Percentiles rank a stretch among this genome's conserved stretches.
These are phyloP conservation scores for Lachnellula willkommii DNA, from an alignment of 2,329 filamentous ascomycete species.

Conservation along the genomic window DNA sequence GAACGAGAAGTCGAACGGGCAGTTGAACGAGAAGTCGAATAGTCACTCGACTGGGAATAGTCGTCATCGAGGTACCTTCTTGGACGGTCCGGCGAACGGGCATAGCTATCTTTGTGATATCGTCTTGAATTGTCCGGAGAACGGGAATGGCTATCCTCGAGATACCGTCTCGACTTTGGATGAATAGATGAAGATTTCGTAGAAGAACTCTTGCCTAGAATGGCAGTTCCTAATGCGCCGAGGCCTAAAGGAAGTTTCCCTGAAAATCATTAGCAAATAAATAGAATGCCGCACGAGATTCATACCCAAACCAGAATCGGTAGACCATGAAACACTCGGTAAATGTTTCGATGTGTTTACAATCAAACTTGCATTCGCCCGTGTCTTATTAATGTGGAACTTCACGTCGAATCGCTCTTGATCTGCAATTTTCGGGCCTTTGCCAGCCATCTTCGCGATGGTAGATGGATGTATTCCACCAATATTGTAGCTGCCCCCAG, in stretches of 20 bases:
- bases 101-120: too few species aligned
- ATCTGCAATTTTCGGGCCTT: background rate
- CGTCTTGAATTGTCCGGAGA: too few species aligned
- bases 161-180: too few species aligned
- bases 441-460: background rate
- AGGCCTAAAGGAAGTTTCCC: background rate
- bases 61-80: too few species aligned
- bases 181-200: too few species aligned
- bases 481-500: background rate
- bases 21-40: too few species aligned
- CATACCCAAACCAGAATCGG: background rate
- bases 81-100: too few species aligned
- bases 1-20: too few species aligned
- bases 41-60: too few species aligned
- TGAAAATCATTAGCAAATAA: background rate
- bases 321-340: background rate
- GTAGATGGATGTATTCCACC: background rate
- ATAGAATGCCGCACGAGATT: background rate
- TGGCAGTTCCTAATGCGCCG: background rate
- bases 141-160: too few species aligned
- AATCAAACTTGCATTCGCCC: background rate
- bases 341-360: background rate
- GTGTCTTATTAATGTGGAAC: background rate
- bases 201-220: background rate
- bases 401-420: background rate